Base-by-base conservation (phyloP, 2,329 filamentous ascomycete species). In the Talaromyces pinophilus region DNA sequence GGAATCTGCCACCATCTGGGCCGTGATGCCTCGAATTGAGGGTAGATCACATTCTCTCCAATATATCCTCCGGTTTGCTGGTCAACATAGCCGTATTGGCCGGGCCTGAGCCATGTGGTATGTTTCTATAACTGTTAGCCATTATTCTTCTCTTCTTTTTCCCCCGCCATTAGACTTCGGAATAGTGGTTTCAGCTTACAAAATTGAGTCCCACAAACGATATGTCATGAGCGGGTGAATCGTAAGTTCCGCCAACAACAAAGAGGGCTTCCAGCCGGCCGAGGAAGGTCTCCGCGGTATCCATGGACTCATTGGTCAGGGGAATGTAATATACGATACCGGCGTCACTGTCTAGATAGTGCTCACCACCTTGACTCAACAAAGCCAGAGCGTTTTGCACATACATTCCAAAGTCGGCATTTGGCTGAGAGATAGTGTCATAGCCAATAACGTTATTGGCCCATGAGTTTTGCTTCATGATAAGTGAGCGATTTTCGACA, bases 171-270 rank as follows among this genome's bases (percentile, higher is more conserved):
- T 25, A 13, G 19, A 25, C 19, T 48, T 48, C 10, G 44, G 10
- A 48, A 22, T 22, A 6, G 2, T 13, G 44, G 19, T 15, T 25
- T 48, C 44, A 35, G 30, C 52, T 55, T 35, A 55, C 52, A 35
- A 55, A 55, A 55, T 55, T 55, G 52, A 55, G 52, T n/a, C 52
- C 52, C 15, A 55, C 52, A 55, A 55, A 55, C 10, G 28, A 55
- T 55, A 55, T 55, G 52, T 55, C 52, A 35, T 55, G 52, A n/a
- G 25, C 52, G 8, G 52, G 52, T 30, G 28, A 30, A 55, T 55
- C 52, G 28, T 55, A 55, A 30, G 25, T 55, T 30, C 52, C 52
- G 2, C 52, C 52, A 55, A 55, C 30, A 35, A 55, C 52, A 55
- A 55, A 55, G 10, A 55, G 52, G n/a, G 52, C 52, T 28, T 55